Conservation (phyloP, 2,329 filamentous ascomycete species). For the Hypoxylon sp. region DNA sequence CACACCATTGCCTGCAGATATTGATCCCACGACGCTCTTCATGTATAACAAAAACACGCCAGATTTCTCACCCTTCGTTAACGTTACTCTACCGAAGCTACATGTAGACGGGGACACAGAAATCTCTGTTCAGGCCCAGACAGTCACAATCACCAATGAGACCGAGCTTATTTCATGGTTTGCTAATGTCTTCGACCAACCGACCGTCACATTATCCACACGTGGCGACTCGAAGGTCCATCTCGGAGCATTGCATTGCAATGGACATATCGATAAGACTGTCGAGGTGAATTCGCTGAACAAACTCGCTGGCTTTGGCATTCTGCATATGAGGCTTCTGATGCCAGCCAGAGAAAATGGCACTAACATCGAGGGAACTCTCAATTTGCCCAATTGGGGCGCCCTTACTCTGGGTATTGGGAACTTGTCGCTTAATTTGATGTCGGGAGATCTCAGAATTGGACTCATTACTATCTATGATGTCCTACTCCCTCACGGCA, state of each 20-base stretch:
- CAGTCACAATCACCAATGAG: constrained; percentile 57
- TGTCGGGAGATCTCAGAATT: constrained; percentile 58
- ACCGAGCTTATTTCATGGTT: constrained; percentile 60
- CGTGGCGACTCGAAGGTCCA: constrained; percentile 57
- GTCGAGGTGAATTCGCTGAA: constrained; percentile 59
- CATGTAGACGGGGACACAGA: constrained; percentile 57
- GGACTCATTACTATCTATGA: constrained; percentile 59
- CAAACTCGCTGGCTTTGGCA: constrained; percentile 58
- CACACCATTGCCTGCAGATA: constrained; percentile 57
- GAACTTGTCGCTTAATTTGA: constrained; percentile 63
- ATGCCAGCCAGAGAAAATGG: constrained; percentile 57
- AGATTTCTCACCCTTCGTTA: constrained; percentile 52
- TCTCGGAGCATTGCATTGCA: constrained; percentile 59
- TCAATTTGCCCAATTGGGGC: constrained; percentile 63
- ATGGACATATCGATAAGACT: constrained; percentile 59
- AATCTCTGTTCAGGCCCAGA: constrained; percentile 56
- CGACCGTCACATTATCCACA: constrained; percentile 57
- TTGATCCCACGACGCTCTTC: constrained; percentile 58
- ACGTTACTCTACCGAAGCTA: constrained; percentile 54
- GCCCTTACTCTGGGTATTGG: constrained; percentile 62
- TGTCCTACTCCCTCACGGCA: constrained; percentile 59
- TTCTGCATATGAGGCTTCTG: constrained; percentile 57
- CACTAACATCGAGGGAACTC: constrained; percentile 60
- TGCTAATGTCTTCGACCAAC: constrained; percentile 58
- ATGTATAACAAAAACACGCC: constrained; percentile 60